Conservation (phyloP, 2,329 filamentous ascomycete species). For the Aspergillus sergii region DNA sequence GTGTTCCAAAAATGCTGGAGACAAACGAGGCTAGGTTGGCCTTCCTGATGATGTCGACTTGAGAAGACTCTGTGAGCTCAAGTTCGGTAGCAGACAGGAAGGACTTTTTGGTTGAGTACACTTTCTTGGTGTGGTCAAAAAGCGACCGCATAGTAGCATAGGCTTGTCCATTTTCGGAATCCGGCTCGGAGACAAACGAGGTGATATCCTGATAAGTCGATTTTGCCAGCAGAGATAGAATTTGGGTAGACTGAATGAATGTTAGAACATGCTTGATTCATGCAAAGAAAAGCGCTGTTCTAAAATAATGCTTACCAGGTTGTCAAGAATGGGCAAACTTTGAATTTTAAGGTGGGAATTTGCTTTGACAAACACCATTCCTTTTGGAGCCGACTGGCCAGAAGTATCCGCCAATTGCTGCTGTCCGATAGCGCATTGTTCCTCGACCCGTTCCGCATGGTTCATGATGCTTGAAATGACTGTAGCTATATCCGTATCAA, state of each 20-base stretch:
- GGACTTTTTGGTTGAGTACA: constrained; percentile 59
- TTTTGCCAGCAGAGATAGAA: constrained; percentile 60
- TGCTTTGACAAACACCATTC: constrained; percentile 44
- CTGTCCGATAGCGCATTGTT: constrained; percentile 40
- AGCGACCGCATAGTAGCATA: constrained; percentile 63
- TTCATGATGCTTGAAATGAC: constrained; percentile 49
- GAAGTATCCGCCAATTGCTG: constrained; percentile 33
- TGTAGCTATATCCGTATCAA: constrained; percentile 38
- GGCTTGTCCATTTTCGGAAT: constrained; percentile 61
- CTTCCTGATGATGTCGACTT: constrained; percentile 63
- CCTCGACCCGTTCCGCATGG: constrained; percentile 45
- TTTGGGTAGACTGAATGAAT: constrained; percentile 56
- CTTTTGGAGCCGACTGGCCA: constrained; percentile 35
- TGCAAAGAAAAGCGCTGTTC: constrained; percentile 1
- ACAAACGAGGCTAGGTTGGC: constrained; percentile 68
- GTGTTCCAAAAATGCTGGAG: constrained; percentile 64
- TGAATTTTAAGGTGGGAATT: constrained; percentile 57
- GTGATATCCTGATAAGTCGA: constrained; percentile 60
- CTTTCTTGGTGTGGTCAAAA: constrained; percentile 65
- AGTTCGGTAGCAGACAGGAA: constrained; percentile 60
- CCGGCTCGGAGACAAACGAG: constrained; percentile 57
- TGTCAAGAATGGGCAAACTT: constrained; percentile 64
- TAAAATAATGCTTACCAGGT: constrained; percentile 50
- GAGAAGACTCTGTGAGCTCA: constrained; percentile 53
- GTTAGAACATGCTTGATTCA: constrained; percentile 2